phyloP scores from a whole-genome alignment of 148 eudicot genomes.

The Fagopyrum tataricum region DNA sequence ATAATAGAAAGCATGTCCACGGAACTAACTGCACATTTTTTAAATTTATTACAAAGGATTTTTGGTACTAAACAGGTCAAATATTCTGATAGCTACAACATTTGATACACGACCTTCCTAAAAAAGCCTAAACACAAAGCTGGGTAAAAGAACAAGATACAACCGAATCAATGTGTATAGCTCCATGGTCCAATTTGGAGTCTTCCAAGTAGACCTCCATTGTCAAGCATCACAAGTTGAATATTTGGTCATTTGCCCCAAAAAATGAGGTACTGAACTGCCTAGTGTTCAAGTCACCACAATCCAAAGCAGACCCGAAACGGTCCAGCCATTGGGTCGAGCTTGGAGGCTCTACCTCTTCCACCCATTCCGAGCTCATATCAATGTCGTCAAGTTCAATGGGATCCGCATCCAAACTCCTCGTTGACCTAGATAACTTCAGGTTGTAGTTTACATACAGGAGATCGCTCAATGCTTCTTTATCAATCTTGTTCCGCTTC shows the following conservation, averaged over 20 bases:
- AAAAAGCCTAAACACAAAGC: neutral
- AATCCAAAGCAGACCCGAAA: constrained; percentile 70
- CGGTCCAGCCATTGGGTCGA: constrained; percentile 92
- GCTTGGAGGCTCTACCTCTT: constrained; percentile 72
- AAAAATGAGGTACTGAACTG: constrained; percentile 66
- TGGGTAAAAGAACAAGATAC: neutral
- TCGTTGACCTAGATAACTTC: constrained; percentile 48
- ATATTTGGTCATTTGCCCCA: constrained; percentile 53
- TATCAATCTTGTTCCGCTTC: constrained; percentile 88
- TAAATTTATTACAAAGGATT: neutral
- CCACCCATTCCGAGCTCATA: constrained; percentile 98
- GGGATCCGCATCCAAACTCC: constrained; percentile 50
- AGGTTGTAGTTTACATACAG: constrained; percentile 67
- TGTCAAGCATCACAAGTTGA: constrained; percentile 47
- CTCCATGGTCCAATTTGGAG: neutral
- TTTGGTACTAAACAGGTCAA: neutral
- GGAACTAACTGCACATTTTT: neutral
- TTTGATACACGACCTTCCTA: neutral
- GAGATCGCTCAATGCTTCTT: constrained; percentile 65
- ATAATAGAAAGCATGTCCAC: too few species aligned
- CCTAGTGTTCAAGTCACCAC: constrained; percentile 83
- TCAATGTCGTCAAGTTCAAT: constrained; percentile 80
- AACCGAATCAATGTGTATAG: neutral
- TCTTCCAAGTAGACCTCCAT: neutral
- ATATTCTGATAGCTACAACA: neutral